Percentiles rank a stretch among this genome's conserved stretches.
Conservation (phyloP, 176 grass and related monocot genomes). For the barley (Hordeum vulgare) region DNA sequence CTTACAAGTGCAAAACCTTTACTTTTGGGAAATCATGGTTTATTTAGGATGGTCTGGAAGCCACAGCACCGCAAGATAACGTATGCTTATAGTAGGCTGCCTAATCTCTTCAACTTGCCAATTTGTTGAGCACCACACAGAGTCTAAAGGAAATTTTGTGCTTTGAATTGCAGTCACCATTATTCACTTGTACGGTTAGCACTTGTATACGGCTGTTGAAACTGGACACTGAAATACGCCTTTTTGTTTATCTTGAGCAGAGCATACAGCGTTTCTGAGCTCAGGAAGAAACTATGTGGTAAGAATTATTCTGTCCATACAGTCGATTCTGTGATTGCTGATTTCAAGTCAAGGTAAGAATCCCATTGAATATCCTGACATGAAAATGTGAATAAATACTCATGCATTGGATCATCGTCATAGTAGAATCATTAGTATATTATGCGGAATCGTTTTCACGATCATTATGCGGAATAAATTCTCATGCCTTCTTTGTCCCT, state of each 20-base stretch:
- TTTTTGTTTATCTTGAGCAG: constrained; percentile 35
- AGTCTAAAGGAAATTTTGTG: not conserved
- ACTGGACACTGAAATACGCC: constrained; percentile 6
- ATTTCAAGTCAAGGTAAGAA: constrained; percentile 59
- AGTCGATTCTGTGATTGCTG: constrained; percentile 57
- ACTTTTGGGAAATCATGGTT: not conserved
- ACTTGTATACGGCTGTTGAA: not conserved
- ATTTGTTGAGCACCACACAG: not conserved
- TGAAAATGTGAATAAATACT: not conserved
- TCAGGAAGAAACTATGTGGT: constrained; percentile 70
- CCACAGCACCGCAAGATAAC: not conserved
- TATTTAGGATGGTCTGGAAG: not conserved
- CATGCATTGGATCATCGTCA: not conserved
- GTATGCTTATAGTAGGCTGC: not conserved
- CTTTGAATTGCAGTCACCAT: not conserved
- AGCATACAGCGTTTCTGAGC: constrained; percentile 70
- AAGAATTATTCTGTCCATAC: constrained; percentile 56
- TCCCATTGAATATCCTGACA: not conserved
- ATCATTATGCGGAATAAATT: no score
- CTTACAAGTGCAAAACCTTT: not conserved
- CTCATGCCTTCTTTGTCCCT: not conserved
- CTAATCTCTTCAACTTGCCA: not conserved
- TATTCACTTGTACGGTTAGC: not conserved
- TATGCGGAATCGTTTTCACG: no score
- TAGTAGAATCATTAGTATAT: not conserved